These are phyloP conservation scores for Paraphaeosphaeria sporulosa DNA, from an alignment of 2,329 filamentous ascomycete genomes.

Conservation along the genomic window DNA sequence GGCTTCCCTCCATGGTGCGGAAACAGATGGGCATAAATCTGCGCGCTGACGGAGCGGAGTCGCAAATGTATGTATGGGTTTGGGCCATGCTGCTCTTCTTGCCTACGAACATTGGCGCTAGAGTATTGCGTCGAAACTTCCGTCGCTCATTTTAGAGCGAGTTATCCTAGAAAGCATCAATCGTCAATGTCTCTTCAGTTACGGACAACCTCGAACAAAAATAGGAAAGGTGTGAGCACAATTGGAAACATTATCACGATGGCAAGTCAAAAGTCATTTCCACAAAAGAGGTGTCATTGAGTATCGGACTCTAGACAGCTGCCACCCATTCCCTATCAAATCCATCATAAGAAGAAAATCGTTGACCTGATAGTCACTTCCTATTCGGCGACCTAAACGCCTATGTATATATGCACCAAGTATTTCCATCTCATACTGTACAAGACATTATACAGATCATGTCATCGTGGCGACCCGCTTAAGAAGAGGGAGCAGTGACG, in stretches of 20 bases:
- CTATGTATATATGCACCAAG: background rate
- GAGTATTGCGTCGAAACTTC: no score
- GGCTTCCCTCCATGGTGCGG: no score
- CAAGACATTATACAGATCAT: conserved; percentile 1
- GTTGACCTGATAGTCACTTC: background rate
- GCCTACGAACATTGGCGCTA: no score
- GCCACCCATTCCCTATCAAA: background rate
- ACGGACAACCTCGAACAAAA: no score
- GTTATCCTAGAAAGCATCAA: no score
- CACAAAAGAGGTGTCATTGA: conserved; percentile 7
- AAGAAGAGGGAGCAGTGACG: background rate
- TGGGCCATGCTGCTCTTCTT: no score
- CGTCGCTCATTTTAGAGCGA: no score
- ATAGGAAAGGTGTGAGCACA: background rate
- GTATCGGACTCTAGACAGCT: background rate
- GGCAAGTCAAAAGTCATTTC: background rate
- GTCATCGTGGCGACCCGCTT: background rate
- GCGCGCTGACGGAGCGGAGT: no score
- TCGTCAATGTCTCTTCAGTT: no score
- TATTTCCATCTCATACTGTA: conserved; percentile 8
- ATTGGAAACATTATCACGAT: background rate
- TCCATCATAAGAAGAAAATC: background rate
- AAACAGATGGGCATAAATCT: no score
- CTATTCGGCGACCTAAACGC: conserved; percentile 5
- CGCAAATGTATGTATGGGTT: no score